Evolutionary conservation across 73 alveolate species (phyloP), one percentile per base, ranked within the genome.

Genomic region (Paramecium biaurelia): DNA sequence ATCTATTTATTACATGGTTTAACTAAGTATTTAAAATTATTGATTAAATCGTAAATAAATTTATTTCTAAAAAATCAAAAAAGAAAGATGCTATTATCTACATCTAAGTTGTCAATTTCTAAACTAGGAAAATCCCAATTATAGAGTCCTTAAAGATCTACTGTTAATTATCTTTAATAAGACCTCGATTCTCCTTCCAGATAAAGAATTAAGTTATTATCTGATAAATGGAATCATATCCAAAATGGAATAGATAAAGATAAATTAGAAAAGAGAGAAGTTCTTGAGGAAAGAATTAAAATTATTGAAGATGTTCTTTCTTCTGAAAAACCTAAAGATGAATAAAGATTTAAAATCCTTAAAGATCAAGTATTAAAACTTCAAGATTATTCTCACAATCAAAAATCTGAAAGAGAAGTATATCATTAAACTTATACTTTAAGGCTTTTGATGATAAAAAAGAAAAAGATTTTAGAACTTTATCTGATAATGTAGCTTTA

Each of bases 171-270:
- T 63, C 84, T 63, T 32, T 30, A 32, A 30, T 63, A 63, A 47
- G 90, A 79, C 37, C 56, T 79, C 47, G 90, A 79, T 47, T 79
- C 90, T 24, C 90, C 90, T 0, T 43, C 76, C 6, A 38, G 90
- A 41, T 42, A 79, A 34, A 41, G 90, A 79, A 79, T 79, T 45
- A 79, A 79, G 72, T 47, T 79, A 20, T 63, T 79, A 43, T 79
- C 90, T 43, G 90, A 79, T 42, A 79, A 79, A 45, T 79, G 90
- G 90, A 79, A 79, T 79, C 90, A 79, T 45, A 79, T 79, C 72
- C 72, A 79, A 45, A 79, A 79, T 79, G 90, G 90, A 43, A 79
- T 79, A 20, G 90, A 79, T 45, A 79, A 79, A 14, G 90, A 79
- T 43, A 79, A 79, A 63, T 47, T 79, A 23, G 90, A 79, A 45